These are phyloP conservation scores for Cetraspora pellucida DNA, from an alignment of 192 early-diverging fungal species.

Conservation along the genomic window DNA sequence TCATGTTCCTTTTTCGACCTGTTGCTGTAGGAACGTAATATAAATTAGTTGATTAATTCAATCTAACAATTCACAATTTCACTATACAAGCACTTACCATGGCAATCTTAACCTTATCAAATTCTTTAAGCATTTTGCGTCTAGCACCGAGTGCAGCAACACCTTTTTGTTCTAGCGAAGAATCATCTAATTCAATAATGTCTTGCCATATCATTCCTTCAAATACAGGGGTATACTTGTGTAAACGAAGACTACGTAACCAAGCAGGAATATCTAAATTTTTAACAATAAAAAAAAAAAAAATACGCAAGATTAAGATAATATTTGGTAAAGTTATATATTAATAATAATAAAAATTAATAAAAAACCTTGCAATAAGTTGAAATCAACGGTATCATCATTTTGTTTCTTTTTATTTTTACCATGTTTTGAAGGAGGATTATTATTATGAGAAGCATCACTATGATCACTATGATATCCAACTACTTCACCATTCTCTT, in stretches of 20 bases:
- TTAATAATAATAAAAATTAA: neutral
- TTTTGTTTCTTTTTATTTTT: conserved; percentile 73
- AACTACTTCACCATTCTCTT: conserved; percentile 30
- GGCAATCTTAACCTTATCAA: conserved; percentile 72
- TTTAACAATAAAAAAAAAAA: neutral
- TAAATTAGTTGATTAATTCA: neutral
- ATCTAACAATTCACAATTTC: neutral
- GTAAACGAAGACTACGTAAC: conserved; percentile 88
- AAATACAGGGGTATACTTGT: conserved; percentile 95
- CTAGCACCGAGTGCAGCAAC: conserved; percentile 93
- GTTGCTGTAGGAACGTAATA: neutral
- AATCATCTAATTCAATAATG: conserved; percentile 84
- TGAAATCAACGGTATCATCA: conserved; percentile 75
- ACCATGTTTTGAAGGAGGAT: conserved; percentile 34
- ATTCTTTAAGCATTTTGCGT: conserved; percentile 95
- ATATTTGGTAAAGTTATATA: neutral
- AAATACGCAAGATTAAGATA: neutral
- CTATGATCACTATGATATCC: conserved; percentile 45
- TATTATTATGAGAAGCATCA: conserved; percentile 37
- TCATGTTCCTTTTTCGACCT: neutral
- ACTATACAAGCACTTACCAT: conserved; percentile 19
- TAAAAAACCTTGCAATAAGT: conserved; percentile 65
- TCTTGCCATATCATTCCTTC: conserved; percentile 85
- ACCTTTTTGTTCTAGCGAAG: conserved; percentile 78
- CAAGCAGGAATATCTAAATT: conserved; percentile 85